phyloP scores from a whole-genome alignment of 306 rosid species.

The Spatholobus suberectus region DNA sequence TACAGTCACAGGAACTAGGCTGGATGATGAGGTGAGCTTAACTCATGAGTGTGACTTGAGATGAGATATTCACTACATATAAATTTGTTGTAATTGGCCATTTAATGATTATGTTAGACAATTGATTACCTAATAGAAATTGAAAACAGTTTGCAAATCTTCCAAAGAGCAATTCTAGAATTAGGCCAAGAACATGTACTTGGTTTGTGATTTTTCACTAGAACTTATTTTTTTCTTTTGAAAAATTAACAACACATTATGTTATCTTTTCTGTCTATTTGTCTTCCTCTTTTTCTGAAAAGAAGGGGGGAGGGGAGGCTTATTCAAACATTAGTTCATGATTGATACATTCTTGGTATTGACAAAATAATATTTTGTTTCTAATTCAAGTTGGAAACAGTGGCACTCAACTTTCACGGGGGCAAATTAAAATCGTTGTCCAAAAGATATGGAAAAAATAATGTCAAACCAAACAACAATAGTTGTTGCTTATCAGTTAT shows the following conservation, averaged over 20 bases:
- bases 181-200: slow-evolving; percentile 85
- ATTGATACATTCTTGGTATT: no score
- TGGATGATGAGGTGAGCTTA: slow-evolving; percentile 85
- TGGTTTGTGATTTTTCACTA: slow-evolving; percentile 6
- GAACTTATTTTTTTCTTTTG: neutral
- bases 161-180: slow-evolving; percentile 83
- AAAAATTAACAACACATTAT: slow-evolving; percentile 8
- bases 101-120: slow-evolving; percentile 56
- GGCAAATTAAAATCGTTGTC: no score
- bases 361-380: no score
- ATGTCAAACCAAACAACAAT: no score
- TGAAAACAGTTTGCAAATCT: slow-evolving; percentile 92
- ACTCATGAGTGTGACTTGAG: slow-evolving; percentile 35
- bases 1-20: slow-evolving; percentile 88
- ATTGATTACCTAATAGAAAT: slow-evolving; percentile 92
- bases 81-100: slow-evolving; percentile 41
- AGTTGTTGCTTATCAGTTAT: no score
- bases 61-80: neutral
- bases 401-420: no score
- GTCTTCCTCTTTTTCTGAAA: neutral
- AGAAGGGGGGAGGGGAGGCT: neutral
- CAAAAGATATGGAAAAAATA: no score
- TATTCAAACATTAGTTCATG: no score
- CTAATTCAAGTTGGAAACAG: no score
- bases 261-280: neutral